phyloP scores from a whole-genome alignment of 1,139 yeast species.

The Candida glucosophila region DNA sequence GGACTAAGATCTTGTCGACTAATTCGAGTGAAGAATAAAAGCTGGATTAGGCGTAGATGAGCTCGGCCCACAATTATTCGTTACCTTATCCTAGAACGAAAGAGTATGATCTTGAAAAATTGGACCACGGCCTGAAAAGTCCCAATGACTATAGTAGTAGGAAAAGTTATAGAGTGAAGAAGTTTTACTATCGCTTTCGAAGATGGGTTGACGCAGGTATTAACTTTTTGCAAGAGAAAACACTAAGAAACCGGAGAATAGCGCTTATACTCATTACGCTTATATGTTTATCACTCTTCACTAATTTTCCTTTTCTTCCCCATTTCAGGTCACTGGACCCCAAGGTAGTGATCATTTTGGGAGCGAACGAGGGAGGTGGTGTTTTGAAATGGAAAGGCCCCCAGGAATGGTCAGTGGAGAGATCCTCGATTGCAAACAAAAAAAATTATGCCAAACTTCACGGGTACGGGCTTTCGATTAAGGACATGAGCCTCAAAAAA shows the following conservation, averaged over 20 bases:
- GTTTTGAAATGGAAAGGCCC: slow-evolving; percentile 96
- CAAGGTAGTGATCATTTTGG: slow-evolving; percentile 82
- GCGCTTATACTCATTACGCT: slow-evolving; percentile 22
- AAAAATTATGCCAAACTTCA: slow-evolving; percentile 81
- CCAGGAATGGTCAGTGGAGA: slow-evolving; percentile 95
- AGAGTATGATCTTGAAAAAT: too few relatives aligned
- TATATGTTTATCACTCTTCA: slow-evolving; percentile 30
- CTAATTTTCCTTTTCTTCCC: slow-evolving; percentile 36
- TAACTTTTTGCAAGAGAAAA: slow-evolving; percentile 6
- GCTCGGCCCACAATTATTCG: too few relatives aligned
- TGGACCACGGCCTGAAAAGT: too few relatives aligned
- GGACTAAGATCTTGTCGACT: too few relatives aligned
- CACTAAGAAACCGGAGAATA: slow-evolving; percentile 17
- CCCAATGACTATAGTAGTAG: too few relatives aligned
- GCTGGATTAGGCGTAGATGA: too few relatives aligned
- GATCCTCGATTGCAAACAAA: slow-evolving; percentile 84
- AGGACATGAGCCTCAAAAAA: slow-evolving; percentile 82
- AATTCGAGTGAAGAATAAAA: too few relatives aligned
- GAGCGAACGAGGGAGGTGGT: slow-evolving; percentile 97
- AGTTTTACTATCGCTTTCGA: too few relatives aligned
- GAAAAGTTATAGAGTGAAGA: too few relatives aligned
- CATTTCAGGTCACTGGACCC: slow-evolving; percentile 32
- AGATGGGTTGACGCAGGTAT: slow-evolving; percentile 4
- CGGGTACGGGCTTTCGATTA: slow-evolving; percentile 82
- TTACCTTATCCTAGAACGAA: too few relatives aligned